phyloP scores from a whole-genome alignment of 2,329 filamentous ascomycete species.

The Ophiosphaerella narmari region DNA sequence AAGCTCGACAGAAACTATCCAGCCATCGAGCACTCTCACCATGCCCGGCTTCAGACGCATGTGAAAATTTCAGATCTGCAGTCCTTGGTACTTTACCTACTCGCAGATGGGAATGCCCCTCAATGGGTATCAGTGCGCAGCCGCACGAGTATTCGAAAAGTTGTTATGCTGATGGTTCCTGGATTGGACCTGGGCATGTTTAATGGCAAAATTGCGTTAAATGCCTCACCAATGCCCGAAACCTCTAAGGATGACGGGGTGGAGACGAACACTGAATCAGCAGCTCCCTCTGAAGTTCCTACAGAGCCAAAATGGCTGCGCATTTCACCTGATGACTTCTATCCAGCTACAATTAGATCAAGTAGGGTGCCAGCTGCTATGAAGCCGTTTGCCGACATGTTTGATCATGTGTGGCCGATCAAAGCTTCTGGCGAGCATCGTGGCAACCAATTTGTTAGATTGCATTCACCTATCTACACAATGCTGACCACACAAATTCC shows the following conservation, averaged over 20 bases:
- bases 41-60: slow-evolving; percentile 59
- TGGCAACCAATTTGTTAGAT: slow-evolving; percentile 61
- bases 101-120: slow-evolving; percentile 64
- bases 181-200: slow-evolving; percentile 93
- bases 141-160: slow-evolving; percentile 65
- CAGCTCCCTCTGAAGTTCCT: slow-evolving; percentile 8
- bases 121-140: slow-evolving; percentile 67
- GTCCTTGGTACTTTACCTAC: slow-evolving; percentile 61
- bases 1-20: slow-evolving; percentile 42
- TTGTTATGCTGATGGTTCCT: slow-evolving; percentile 89
- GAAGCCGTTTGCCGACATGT: slow-evolving; percentile 76
- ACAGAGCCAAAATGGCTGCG: slow-evolving; percentile 34
- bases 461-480: slow-evolving; percentile 85
- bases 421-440: slow-evolving; percentile 85
- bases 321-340: slow-evolving; percentile 56
- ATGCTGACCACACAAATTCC: slow-evolving; percentile 78
- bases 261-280: slow-evolving; percentile 15
- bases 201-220: slow-evolving; percentile 54
- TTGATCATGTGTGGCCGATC: slow-evolving; percentile 86
- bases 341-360: slow-evolving; percentile 51
- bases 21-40: slow-evolving; percentile 56
- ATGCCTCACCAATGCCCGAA: slow-evolving; percentile 8
- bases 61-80: slow-evolving; percentile 65
- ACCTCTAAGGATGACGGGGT: slow-evolving; percentile 1
- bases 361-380: slow-evolving; percentile 49